These are phyloP conservation scores for Diutina sp. DNA, from an alignment of 1,139 yeast species.

Conservation along the genomic window DNA sequence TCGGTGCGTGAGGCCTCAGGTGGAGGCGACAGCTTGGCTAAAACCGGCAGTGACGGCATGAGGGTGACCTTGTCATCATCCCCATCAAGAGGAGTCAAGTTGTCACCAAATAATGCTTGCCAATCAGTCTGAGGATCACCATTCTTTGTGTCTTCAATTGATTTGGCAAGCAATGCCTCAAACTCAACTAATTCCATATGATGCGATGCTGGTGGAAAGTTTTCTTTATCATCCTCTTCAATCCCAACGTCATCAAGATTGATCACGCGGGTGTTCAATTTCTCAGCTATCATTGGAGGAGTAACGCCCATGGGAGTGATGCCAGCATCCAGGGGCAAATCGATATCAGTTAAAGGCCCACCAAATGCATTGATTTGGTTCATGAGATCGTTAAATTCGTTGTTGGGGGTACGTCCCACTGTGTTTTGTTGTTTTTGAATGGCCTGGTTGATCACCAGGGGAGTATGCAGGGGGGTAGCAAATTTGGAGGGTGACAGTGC, in stretches of 20 bases:
- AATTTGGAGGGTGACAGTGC: background rate
- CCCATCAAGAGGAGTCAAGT: background rate
- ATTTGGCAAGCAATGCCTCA: constrained; percentile 25
- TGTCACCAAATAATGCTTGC: constrained; percentile 27
- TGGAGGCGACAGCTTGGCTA: background rate
- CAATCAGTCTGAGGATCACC: constrained; percentile 11
- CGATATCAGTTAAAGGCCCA: constrained; percentile 44
- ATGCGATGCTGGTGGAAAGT: constrained; percentile 22
- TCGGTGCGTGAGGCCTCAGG: background rate
- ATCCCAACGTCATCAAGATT: constrained; percentile 16
- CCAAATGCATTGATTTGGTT: constrained; percentile 28
- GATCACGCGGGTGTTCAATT: constrained; percentile 32
- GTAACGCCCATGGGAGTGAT: constrained; percentile 9
- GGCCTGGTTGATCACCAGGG: background rate
- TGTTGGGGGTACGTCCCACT: background rate
- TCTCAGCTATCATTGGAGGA: constrained; percentile 39
- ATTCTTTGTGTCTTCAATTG: constrained; percentile 20
- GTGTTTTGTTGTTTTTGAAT: background rate
- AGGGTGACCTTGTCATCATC: background rate
- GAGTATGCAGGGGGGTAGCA: background rate
- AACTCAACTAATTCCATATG: constrained; percentile 18
- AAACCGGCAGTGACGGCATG: constrained; percentile 1
- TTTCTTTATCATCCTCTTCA: constrained; percentile 31
- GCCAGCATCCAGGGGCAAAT: constrained; percentile 22
- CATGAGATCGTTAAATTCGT: constrained; percentile 15